Base-by-base conservation (phyloP, 148 eudicot genomes). In the Fallopia convolvulus region DNA sequence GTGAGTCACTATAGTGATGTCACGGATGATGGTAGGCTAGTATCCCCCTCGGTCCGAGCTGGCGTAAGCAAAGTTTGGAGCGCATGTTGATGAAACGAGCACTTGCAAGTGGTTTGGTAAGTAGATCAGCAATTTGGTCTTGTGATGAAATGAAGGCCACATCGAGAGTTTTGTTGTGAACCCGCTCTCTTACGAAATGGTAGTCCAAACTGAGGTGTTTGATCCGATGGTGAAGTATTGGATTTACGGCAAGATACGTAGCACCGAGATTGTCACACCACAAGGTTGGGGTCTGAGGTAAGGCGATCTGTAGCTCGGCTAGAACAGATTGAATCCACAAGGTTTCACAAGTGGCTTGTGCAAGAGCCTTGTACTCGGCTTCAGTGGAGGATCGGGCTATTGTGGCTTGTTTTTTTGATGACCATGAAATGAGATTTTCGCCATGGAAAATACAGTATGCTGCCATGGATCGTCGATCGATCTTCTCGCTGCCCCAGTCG, bases 251-350 rank as follows among this genome's bases (percentile, higher is more conserved):
- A 1, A 60, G 66, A 23, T 7, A 60, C 1, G 66, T 60, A 1
- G 66, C 66, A 1, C 66, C 39, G 17, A 21, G 40, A 74, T 52
- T 40, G 65, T 70, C 70, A 36, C 74, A 77, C 30, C 50, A 77
- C 17, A 77, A 36, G 12, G 15, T 17, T 0, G 79, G 79, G 15
- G 72, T 9, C 0, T 15, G 23, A 15, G 6, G 3, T 2, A 75
- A 47, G 4, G 13, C 2, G 3, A 75, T 13, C 2, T 32, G 3
- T 10, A 75, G 65, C 4, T 75, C 47, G 32, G 23, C 6, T 7
- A 75, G 77, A 0, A 75, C 11, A 3, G 47, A 17, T 13, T 13
- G 68, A 1, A 75, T 44, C 77, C 77, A 75, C 0, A 75, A 2
- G 4, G 40, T 11, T 32, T 75, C 68, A 12, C 20, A 8, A 0